phyloP scores from a whole-genome alignment of 2,329 filamentous ascomycete genomes.

The Blastomyces gilchristii region DNA sequence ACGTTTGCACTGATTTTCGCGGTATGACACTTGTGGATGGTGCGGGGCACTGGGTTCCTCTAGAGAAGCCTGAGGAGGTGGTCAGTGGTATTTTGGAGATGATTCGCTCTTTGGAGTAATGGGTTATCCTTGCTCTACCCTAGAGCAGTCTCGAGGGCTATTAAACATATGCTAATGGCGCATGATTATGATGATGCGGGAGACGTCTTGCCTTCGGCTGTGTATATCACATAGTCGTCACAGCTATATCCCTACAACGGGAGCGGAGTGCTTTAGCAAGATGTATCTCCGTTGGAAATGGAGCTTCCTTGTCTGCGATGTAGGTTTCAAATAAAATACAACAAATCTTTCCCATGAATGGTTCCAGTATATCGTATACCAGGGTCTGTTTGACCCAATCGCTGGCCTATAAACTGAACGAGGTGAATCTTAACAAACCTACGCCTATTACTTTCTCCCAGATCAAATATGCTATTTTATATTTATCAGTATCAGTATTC shows the following conservation, averaged over 20 bases:
- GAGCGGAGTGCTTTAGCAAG: background rate
- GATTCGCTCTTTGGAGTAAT: slow-evolving; percentile 9
- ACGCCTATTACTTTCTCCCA: background rate
- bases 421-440: background rate
- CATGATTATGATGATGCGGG: background rate
- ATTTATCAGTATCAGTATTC: background rate
- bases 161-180: background rate
- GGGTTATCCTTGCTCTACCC: background rate
- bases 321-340: background rate
- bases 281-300: background rate
- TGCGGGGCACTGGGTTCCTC: slow-evolving; percentile 61
- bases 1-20: slow-evolving; percentile 45
- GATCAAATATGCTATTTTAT: background rate
- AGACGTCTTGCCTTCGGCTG: background rate
- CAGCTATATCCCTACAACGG: background rate
- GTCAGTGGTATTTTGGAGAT: slow-evolving; percentile 40
- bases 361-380: background rate
- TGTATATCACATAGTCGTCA: background rate
- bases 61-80: slow-evolving; percentile 51
- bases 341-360: background rate
- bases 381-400: background rate
- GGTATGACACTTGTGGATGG: slow-evolving; percentile 46
- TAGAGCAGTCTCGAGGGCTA: background rate
- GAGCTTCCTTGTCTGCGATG: background rate
- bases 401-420: background rate